A percentile compares a stretch with the other conserved stretches of the same genome.
These are phyloP conservation scores for Entomophthora muscae DNA, from an alignment of 371 early-diverging fungal species.

Conservation along the genomic window DNA sequence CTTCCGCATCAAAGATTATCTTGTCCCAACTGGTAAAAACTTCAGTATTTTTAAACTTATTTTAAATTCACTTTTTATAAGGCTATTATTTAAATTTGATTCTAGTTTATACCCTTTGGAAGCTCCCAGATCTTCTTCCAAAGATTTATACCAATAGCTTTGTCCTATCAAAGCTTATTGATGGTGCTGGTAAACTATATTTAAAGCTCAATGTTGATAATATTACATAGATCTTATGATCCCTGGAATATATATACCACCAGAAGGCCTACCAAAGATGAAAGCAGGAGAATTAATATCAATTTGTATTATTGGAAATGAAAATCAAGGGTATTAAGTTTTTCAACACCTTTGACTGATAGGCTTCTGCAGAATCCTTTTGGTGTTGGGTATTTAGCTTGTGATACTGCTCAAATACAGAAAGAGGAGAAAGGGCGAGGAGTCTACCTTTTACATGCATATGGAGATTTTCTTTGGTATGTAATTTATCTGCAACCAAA, in stretches of 20 bases:
- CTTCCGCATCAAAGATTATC: not conserved
- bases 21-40: not conserved
- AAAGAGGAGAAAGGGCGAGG: not conserved
- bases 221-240: constrained; percentile 10
- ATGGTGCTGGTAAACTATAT: constrained; percentile 1
- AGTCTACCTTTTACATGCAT: not conserved
- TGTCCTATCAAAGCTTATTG: constrained; percentile 6
- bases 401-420: not conserved
- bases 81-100: too few relatives aligned
- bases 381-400: not conserved
- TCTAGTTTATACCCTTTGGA: constrained; percentile 10
- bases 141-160: constrained; percentile 3
- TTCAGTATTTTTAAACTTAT: too few relatives aligned
- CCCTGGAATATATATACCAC: constrained; percentile 9
- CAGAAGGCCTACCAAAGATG: constrained; percentile 7
- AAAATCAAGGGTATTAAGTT: not conserved
- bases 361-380: too few relatives aligned
- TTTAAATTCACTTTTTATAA: too few relatives aligned
- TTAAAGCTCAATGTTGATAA: not conserved
- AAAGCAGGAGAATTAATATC: constrained; percentile 6
- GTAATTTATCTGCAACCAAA: not conserved
- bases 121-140: constrained; percentile 8
- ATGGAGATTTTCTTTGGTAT: not conserved
- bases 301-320: not conserved
- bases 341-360: too few relatives aligned